Evolutionary conservation across 768 basidiomycete species (phyloP), one percentile per base, ranked within the genome.

Genomic region (Russula ochroleuca): DNA sequence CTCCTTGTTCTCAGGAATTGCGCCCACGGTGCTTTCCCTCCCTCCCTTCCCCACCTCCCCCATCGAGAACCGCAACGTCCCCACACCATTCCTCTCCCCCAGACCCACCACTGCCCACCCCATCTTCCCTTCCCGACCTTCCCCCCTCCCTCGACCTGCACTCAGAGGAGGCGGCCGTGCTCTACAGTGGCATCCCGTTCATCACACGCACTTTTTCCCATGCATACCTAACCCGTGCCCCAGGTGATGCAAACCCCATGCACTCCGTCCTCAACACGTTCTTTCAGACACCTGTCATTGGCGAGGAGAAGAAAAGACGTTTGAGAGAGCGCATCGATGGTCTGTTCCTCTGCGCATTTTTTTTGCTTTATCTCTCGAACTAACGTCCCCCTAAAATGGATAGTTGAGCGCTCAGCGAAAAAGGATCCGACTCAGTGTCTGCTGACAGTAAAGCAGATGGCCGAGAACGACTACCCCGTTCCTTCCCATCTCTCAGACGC

Each of bases 381-480:
- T 48, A 13, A 40, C n/a, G 2, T 14, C 17, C 3, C n/a, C 1
- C 6, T 10, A 8, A 45, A 43, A 45, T 45, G n/a, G n/a, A 11
- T 69, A 87, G 85, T 81, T 75, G 85, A 87, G 74, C 78, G 79
- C 58, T 76, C 76, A n/a, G 80, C 81, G 66, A 81, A 86, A 48
- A 82, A 81, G 66, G 82, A 85, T 41, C 87, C 92, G 6, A 71
- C 82, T 56, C 79, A 85, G 59, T 96, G 92, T 75, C 70, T 91
- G 47, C 79, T 98, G 40, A 83, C 86, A 0, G 74, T 86, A 25
- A 86, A 91, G 64, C 89, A 95, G 72, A 95, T 98, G 93, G 79
- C 90, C 57, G 92, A 98, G 70, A 93, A 98, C 70, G 92, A 94
- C 58, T 98, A 97, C 69, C 92, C 90, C 0, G 77, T 94, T 57